These are phyloP conservation scores for Cercospora zeae-maydis DNA, from an alignment of 2,329 filamentous ascomycete species.

Conservation along the genomic window DNA sequence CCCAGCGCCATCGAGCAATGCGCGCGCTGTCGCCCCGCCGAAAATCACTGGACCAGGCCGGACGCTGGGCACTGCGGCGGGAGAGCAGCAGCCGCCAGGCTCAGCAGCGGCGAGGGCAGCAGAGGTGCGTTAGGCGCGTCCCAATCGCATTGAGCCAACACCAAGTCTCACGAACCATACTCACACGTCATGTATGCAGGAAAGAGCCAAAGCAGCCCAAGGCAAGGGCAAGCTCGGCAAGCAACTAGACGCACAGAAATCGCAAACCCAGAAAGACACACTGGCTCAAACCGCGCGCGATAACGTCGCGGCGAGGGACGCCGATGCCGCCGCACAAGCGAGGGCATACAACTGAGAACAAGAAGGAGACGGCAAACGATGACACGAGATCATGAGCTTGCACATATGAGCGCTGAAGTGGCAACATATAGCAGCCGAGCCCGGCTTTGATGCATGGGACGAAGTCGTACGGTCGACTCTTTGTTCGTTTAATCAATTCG, in stretches of 20 bases:
- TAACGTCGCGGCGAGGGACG: slow-evolving; percentile 63
- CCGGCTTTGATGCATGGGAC: background rate
- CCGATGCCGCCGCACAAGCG: slow-evolving; percentile 59
- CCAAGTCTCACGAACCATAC: background rate
- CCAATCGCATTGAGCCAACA: no score
- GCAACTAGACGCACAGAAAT: slow-evolving; percentile 72
- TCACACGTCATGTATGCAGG: slow-evolving; percentile 45
- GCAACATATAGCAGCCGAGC: background rate
- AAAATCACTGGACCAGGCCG: slow-evolving; percentile 51
- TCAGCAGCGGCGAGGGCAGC: slow-evolving; percentile 75
- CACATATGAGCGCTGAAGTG: background rate
- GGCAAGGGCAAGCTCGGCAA: slow-evolving; percentile 65
- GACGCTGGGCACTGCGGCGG: slow-evolving; percentile 56
- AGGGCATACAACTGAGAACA: slow-evolving; percentile 45
- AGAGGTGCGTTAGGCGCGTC: slow-evolving; percentile 59
- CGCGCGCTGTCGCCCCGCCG: slow-evolving; percentile 44
- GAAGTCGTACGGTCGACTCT: background rate
- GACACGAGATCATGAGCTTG: background rate
- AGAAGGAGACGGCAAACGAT: background rate
- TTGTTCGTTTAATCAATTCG: background rate
- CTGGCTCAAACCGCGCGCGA: slow-evolving; percentile 65
- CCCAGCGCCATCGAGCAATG: slow-evolving; percentile 40
- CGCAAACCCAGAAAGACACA: slow-evolving; percentile 64
- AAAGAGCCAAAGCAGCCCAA: slow-evolving; percentile 60
- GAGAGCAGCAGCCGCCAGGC: slow-evolving; percentile 54